Evolutionary conservation across 2,329 filamentous ascomycete species (phyloP).

Genomic region (Chalaropsis ovoidea): DNA sequence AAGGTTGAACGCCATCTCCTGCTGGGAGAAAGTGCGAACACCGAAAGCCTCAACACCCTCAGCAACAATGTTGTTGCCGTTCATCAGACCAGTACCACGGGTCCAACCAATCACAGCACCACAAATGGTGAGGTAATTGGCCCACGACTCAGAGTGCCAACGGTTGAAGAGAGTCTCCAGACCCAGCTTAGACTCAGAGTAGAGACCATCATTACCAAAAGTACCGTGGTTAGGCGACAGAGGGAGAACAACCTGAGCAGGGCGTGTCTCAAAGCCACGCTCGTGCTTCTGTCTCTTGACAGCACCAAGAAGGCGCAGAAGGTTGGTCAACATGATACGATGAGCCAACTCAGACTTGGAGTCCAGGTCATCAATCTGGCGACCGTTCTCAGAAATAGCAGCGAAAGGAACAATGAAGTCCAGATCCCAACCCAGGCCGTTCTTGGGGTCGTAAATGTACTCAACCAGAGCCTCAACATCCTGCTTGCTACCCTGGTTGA

Average conservation of each 20-base stretch:
- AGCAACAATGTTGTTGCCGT: constrained; percentile 92
- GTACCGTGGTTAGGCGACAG: constrained; percentile 97
- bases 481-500: constrained; percentile 98
- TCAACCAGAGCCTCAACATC: constrained; percentile 88
- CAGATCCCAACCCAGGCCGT: constrained; percentile 93
- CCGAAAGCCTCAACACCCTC: constrained; percentile 94
- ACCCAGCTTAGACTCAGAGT: constrained; percentile 95
- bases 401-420: constrained; percentile 95
- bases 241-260: constrained; percentile 90
- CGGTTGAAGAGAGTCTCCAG: constrained; percentile 96
- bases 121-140: constrained; percentile 93
- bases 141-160: constrained; percentile 97
- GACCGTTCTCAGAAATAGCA: constrained; percentile 93
- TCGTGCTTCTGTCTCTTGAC: constrained; percentile 86
- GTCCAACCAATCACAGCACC: constrained; percentile 99
- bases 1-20: constrained; percentile 99
- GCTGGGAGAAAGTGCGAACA: constrained; percentile 95
- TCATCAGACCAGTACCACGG: constrained; percentile 95
- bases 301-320: constrained; percentile 77
- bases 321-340: constrained; percentile 97
- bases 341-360: constrained; percentile 96
- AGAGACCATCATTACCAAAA: constrained; percentile 94
- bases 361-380: constrained; percentile 92
- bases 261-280: constrained; percentile 84
- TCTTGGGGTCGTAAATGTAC: constrained; percentile 96